Percentiles rank a stretch among this genome's conserved stretches.
Conservation (phyloP, 1,284 basidiomycete species). For the Spongiforma sp. region DNA sequence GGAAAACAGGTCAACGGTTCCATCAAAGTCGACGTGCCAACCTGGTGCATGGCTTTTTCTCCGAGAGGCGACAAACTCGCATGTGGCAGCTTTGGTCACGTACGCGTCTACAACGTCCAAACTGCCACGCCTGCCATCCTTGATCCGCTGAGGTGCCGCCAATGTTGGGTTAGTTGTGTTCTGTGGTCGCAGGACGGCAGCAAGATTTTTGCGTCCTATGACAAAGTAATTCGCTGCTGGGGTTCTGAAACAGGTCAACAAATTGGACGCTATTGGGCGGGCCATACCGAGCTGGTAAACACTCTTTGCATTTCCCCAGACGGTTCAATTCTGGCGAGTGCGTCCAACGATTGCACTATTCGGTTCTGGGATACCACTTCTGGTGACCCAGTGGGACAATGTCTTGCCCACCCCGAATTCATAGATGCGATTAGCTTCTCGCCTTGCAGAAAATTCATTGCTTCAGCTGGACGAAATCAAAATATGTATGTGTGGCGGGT, state of each 20-base stretch:
- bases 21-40: no score
- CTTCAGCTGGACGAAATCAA: not conserved
- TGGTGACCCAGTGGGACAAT: not conserved
- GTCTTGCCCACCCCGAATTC: not conserved
- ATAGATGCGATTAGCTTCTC: conserved; percentile 2
- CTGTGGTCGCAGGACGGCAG: no score
- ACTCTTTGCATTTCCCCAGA: conserved; percentile 9
- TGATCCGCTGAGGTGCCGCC: not conserved
- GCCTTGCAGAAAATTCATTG: conserved; percentile 10
- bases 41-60: no score
- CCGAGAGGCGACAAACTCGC: conserved; percentile 7
- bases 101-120: conserved; percentile 1
- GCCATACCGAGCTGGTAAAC: not conserved
- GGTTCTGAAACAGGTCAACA: no score
- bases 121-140: not conserved
- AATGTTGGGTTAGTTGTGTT: not conserved
- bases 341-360: conserved; percentile 7
- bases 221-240: no score
- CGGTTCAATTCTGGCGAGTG: conserved; percentile 14
- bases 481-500: conserved; percentile 3
- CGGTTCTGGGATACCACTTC: conserved; percentile 16
- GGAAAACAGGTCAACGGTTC: no score
- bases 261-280: conserved; percentile 7
- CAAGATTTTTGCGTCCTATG: no score
- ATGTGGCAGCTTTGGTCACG: not conserved